Base-by-base conservation (phyloP, 768 basidiomycete species). In the Cystoderma amianthinum region DNA sequence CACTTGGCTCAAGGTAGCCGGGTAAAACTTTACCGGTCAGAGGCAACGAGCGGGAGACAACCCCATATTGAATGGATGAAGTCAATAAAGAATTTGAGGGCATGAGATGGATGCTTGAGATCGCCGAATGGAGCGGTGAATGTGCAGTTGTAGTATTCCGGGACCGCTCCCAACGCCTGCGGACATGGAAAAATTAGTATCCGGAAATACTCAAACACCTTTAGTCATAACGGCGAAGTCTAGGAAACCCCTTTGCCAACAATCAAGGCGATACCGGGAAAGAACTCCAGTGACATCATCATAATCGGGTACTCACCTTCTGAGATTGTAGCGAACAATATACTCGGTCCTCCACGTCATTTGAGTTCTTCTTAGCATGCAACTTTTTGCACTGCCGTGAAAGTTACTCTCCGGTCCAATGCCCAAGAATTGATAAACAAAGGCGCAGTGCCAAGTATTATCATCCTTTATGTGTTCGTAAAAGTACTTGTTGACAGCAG, bases 401-500 rank as follows among this genome's bases (percentile, higher is more conserved):
- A 82, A 58, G 44, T 78, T 73, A 41, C 60, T 60, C 59, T 89
- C 84, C 13, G 85, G 86, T 6, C 68, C 60, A 39, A 88, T 72
- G 37, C 75, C 78, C 33, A 88, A 56, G 53, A 78, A 80, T 55
- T 82, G 80, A 39, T 67, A 74, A 46, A 79, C 63, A 58, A 86
- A 87, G 20, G 89, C 88, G 16, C 77, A 67, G 38, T 74, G 70
- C 88, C 88, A 92, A 24, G 85, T 89, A 52, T 76, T 80, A 45
- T 92, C 88, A 51, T 85, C 72, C 41, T 72, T 72, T 69, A 88
- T 63, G 70, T 88, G 86, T 47, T 71, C 64, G 54, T 71, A 67
- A 42, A 88, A 67, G 44, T 52, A 54, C 36, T 57, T 63, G 60
- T 70, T 72, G 44, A 80, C 76, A 48, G 61, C 55, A 16, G 70